A percentile compares a stretch with the other conserved stretches of the same genome.
Evolutionary conservation across 2,329 filamentous ascomycete species (phyloP).

Genomic region (Tolypocladium sp.): DNA sequence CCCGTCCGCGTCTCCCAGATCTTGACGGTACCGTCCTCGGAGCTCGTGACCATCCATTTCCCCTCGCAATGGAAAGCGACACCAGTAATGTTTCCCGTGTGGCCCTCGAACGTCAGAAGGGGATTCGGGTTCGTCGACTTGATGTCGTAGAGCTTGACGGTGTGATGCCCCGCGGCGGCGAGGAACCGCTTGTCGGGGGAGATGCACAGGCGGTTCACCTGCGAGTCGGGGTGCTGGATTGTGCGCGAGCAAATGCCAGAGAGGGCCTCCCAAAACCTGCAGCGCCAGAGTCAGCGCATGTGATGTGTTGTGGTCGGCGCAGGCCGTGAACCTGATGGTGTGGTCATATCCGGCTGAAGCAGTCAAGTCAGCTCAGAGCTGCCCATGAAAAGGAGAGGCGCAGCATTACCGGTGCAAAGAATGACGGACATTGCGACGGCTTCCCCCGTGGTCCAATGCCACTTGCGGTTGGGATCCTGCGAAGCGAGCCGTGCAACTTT

Average conservation of each 20-base stretch:
- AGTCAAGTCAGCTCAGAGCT: constrained; percentile 10
- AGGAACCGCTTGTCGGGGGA: constrained; percentile 96
- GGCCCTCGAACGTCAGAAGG: constrained; percentile 87
- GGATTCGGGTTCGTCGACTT: constrained; percentile 96
- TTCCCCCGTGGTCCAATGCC: background rate
- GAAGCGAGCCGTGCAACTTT: background rate
- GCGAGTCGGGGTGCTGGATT: constrained; percentile 95
- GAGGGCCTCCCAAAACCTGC: constrained; percentile 94
- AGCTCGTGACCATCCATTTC: constrained; percentile 99
- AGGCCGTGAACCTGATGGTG: constrained; percentile 43
- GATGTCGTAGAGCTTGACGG: constrained; percentile 97
- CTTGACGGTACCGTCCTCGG: constrained; percentile 92
- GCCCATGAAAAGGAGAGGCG: background rate
- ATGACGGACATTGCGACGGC: constrained; percentile 46
- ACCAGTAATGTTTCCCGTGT: constrained; percentile 91
- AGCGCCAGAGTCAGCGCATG: constrained; percentile 6
- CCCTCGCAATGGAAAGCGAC: constrained; percentile 97
- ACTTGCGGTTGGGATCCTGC: background rate
- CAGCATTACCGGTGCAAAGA: constrained; percentile 46
- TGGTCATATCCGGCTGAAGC: constrained; percentile 50
- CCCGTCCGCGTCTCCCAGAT: constrained; percentile 91
- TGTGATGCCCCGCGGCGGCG: constrained; percentile 69
- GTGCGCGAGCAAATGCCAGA: constrained; percentile 97
- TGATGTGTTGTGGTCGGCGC: constrained; percentile 1
- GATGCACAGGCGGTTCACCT: constrained; percentile 96